These are phyloP conservation scores for Diutina catenulata DNA, from an alignment of 1,139 yeast genomes.

Conservation along the genomic window DNA sequence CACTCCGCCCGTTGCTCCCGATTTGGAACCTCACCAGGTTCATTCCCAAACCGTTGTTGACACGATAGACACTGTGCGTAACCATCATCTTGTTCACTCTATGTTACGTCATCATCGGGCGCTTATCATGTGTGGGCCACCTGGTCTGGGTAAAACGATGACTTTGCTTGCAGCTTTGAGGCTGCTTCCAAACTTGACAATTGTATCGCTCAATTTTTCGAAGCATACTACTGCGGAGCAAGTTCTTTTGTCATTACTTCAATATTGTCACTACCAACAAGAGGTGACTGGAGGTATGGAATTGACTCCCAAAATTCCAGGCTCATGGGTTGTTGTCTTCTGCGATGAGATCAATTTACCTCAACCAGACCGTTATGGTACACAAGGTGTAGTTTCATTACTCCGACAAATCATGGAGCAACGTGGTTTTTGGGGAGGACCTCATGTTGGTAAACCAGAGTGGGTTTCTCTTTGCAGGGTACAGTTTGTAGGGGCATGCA, in stretches of 20 bases:
- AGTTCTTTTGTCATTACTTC: conserved; percentile 57
- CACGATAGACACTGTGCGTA: conserved; percentile 66
- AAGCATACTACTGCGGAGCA: conserved; percentile 64
- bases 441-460: too few species aligned
- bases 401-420: conserved; percentile 67
- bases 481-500: conserved; percentile 91
- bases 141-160: conserved; percentile 98
- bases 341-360: conserved; percentile 93
- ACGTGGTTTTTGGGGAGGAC: conserved; percentile 69
- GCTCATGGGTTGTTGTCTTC: conserved; percentile 72
- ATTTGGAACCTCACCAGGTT: conserved; percentile 55
- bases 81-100: conserved; percentile 49
- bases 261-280: conserved; percentile 48
- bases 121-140: conserved; percentile 83
- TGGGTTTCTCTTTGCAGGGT: conserved; percentile 64
- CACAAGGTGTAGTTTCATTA: conserved; percentile 66
- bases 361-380: conserved; percentile 56
- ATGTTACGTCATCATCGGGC: conserved; percentile 49
- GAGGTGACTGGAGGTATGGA: conserved; percentile 38
- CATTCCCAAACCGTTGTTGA: conserved; percentile 61
- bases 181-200: conserved; percentile 43
- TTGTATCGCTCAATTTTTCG: conserved; percentile 70
- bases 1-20: conserved; percentile 30
- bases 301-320: conserved; percentile 49
- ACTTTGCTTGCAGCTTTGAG: conserved; percentile 62